Base-by-base conservation (phyloP, 2,329 filamentous ascomycete species). In the Magnaporthiopsis poae region DNA sequence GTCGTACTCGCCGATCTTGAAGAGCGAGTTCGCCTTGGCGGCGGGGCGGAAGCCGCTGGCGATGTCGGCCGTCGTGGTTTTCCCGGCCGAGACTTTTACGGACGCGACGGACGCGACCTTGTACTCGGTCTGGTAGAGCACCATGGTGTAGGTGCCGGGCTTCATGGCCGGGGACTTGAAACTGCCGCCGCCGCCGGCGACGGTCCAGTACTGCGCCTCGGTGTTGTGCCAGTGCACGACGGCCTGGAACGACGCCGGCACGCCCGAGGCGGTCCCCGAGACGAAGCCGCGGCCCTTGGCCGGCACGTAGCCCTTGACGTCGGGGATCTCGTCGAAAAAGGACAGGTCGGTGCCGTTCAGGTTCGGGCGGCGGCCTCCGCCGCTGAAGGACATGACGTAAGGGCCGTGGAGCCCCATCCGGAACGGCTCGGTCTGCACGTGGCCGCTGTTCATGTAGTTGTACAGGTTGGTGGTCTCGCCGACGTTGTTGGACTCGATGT, bases 401-500 rank as follows among this genome's bases (percentile, higher is more conserved):
- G 88, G 87, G 1, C 88, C 87, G 72, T 89, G 86, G 60, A 90
- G 78, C 4, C 88, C 87, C 74, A 82, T 83, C 39, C 88, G 82
- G 75, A 75, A 88, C 15, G 76, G 73, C 72, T 90, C 88, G 1
- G 86, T 89, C 73, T 86, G 82, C 1, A 81, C 82, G 68, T 90
- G 87, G 60, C 81, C 82, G 18, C 83, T 87, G 78, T 90, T 90
- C 83, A 88, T 88, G 77, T 89, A 90, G 75, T 84, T 88, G 74
- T 87, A 88, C 0, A 90, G 79, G 66, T 80, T 84, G 52, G 79
- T 87, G 69, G 80, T 83, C 59, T 75, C 83, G 60, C 84, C 85
- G 21, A 80, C 85, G 68, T 88, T 86, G 77, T 90, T 90, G 65
- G 81, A 80, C 76, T 88, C 84, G 75, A 89, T 88, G 69, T 88